Base-by-base conservation (phyloP, 768 basidiomycete genomes). In the Atractiella rhizophila region DNA sequence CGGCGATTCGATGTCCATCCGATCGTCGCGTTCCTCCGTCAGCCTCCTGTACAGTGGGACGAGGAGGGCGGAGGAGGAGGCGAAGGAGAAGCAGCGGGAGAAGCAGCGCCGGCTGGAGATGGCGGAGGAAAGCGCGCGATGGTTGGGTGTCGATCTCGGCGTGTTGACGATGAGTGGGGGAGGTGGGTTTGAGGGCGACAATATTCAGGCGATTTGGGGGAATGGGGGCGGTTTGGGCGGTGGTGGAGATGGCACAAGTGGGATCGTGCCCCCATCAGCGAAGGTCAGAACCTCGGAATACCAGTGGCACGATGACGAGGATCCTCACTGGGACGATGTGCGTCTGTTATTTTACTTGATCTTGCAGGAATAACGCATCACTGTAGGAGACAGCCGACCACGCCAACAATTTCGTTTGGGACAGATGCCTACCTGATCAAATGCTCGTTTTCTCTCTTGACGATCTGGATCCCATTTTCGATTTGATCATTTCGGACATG, bases 361-460 rank as follows among this genome's bases (percentile, higher is more conserved):
- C n/a, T n/a, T n/a, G n/a, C n/a, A n/a, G 30, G 42, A 40, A 31
- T 64, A 67, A 46, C 62, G 60, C 46, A 62, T 68, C 40, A 64
- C 64, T 51, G 72, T n/a, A 28, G 31, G 18, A 23, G 26, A 21
- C 47, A 45, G 40, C 55, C 48, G 54, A 55, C 45, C 40, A 51
- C 15, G 35, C 31, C 10, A 37, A 43, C 21, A 40, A 25, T 23
- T 46, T 44, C 57, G 38, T 42, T 13, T 51, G 53, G 55, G 40
- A 50, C 30, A 48, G 78, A 71, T 79, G 81, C 25, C 77, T 77
- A 19, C 65, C 67, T 16, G 68, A 75, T 16, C 71, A 76, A 33
- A 85, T 94, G 78, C 76, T 98, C 35, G 88, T 81, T 15, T 96
- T 86, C 61, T 76, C 82, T 13, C 78, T 81, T 3, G 64, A 70